phyloP scores from a whole-genome alignment of 164 flowering plant species.

The Piper longum region DNA sequence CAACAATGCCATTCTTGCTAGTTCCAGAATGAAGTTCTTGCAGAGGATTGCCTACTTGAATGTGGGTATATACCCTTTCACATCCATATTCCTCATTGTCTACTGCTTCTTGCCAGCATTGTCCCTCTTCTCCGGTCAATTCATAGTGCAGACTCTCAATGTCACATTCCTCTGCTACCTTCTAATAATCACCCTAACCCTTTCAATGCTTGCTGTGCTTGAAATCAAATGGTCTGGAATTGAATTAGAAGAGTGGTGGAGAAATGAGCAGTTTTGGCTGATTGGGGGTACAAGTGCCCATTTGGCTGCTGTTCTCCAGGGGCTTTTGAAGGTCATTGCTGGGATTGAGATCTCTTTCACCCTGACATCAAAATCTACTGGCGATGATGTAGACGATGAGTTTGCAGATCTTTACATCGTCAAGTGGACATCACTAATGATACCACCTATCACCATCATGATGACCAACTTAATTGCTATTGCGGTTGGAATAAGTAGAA shows the following conservation, averaged over 20 bases:
- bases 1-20: conserved; percentile 62
- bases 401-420: conserved; percentile 62
- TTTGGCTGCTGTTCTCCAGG: conserved; percentile 79
- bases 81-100: conserved; percentile 63
- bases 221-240: conserved; percentile 87
- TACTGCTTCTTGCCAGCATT: conserved; percentile 83
- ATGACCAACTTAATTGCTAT: conserved; percentile 63
- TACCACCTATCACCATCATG: conserved; percentile 64
- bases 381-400: conserved; percentile 57
- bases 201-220: conserved; percentile 52
- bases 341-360: conserved; percentile 86
- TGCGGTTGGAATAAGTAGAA: conserved; percentile 49
- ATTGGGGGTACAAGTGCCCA: conserved; percentile 92
- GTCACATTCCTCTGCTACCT: conserved; percentile 63
- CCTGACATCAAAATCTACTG: conserved; percentile 60
- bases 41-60: conserved; percentile 69
- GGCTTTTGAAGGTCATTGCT: conserved; percentile 66
- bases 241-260: conserved; percentile 76
- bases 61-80: conserved; percentile 72
- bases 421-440: conserved; percentile 78
- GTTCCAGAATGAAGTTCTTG: conserved; percentile 42
- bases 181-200: conserved; percentile 46
- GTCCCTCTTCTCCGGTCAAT: conserved; percentile 68
- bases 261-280: conserved; percentile 86
- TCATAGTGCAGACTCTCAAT: conserved; percentile 52